These are phyloP conservation scores for Pichia kluyveri DNA, from an alignment of 805 yeast genomes.

Conservation along the genomic window DNA sequence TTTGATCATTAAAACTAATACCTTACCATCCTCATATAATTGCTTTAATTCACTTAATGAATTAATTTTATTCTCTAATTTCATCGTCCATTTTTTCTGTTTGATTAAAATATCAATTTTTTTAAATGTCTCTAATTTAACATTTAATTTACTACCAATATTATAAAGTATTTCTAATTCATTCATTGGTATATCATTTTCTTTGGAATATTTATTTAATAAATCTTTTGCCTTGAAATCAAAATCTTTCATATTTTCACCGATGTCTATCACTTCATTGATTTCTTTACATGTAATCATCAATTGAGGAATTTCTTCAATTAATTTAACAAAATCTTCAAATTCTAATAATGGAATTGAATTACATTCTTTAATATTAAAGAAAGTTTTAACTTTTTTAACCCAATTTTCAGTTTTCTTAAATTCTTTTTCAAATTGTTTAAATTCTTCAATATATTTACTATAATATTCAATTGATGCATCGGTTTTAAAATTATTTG, in stretches of 20 bases:
- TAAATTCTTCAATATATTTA: constrained; percentile 15
- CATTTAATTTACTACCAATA: constrained; percentile 52
- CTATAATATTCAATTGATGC: constrained; percentile 1
- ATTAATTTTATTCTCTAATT: constrained; percentile 13
- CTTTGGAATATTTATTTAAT: constrained; percentile 20
- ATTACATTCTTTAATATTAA: constrained; percentile 24
- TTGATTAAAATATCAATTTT: constrained; percentile 25
- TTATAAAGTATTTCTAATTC: constrained; percentile 47
- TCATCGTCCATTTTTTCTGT: constrained; percentile 32
- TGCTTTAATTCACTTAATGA: constrained; percentile 17
- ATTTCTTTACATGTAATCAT: constrained; percentile 50
- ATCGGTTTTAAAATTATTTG: neutral
- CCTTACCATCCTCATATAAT: constrained; percentile 20
- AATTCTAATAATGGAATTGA: constrained; percentile 8
- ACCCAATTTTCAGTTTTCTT: constrained; percentile 41
- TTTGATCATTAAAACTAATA: neutral
- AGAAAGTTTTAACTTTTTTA: constrained; percentile 43
- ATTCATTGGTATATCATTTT: constrained; percentile 18
- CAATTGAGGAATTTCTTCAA: constrained; percentile 39
- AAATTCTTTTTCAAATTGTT: constrained; percentile 32
- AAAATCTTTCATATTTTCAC: constrained; percentile 42
- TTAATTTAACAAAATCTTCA: constrained; percentile 29
- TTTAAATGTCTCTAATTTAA: constrained; percentile 41
- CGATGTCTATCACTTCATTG: constrained; percentile 47
- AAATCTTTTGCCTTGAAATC: constrained; percentile 37